phyloP scores from a whole-genome alignment of 345 rosid genomes.

The Euclidium syriacum region DNA sequence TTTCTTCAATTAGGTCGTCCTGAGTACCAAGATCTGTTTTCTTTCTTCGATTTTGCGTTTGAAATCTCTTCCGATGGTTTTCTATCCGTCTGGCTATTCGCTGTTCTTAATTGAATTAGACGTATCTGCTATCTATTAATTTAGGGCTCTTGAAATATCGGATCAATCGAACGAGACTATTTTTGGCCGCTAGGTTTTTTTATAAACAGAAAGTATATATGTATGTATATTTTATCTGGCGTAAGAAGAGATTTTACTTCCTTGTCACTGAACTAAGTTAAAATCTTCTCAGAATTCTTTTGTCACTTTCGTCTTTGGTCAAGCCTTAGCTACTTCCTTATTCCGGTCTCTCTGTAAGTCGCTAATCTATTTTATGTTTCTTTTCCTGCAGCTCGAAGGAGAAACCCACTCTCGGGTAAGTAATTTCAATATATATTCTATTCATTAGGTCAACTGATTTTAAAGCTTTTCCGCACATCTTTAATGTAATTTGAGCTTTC shows the following conservation, averaged over 20 bases:
- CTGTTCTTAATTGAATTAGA: neutral
- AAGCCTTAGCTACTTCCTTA: neutral
- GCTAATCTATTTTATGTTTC: neutral
- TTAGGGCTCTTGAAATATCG: neutral
- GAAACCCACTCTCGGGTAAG: constrained; percentile 92
- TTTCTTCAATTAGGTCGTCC: neutral
- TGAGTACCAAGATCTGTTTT: constrained; percentile 3
- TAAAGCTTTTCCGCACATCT: too few species aligned
- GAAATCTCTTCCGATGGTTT: neutral
- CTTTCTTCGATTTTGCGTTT: neutral
- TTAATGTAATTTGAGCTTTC: too few species aligned
- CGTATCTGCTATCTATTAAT: neutral
- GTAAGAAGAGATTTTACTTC: too few species aligned
- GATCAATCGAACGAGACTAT: neutral
- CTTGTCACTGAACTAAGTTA: too few species aligned
- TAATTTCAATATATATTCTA: neutral
- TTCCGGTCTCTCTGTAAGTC: neutral
- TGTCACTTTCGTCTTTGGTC: neutral
- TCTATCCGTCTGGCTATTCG: neutral
- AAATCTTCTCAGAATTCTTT: too few species aligned
- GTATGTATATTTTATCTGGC: too few species aligned
- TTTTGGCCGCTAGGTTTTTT: neutral
- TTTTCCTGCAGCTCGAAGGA: constrained; percentile 70
- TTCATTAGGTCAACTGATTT: neutral
- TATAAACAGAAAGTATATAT: neutral